Base-by-base conservation (phyloP, 345 rosid species). In the Boechera retrofracta region DNA sequence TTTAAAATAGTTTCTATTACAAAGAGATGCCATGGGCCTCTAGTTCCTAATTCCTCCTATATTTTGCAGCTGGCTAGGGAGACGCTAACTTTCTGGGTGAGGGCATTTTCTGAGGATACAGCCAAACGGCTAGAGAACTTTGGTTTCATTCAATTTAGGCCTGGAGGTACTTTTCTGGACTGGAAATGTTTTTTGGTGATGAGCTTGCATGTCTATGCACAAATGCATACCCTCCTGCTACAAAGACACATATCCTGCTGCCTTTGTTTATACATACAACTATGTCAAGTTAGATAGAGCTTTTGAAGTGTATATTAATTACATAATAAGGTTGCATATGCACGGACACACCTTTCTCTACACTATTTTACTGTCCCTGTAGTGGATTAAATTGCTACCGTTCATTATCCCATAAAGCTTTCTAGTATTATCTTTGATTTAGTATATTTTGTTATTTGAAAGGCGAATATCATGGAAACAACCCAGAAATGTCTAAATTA, bases 401-500 rank as follows among this genome's bases (percentile, higher is more conserved):
- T 32, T 31, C 16, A 10, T 44, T 60, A 44, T 33, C 58, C 58
- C 53, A 68, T 57, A 51, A 67, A 69, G 49, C 57, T 62, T 74
- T 66, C 58, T 28, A 36, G 32, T 38, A 45, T 31, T 36, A 59
- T 31, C 21, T 71, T 64, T 69, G 36, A 70, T 69, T 31, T 55
- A 42, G 36, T 73, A 13, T 32, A 5, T 29, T 64, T 52, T 38
- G 29, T 63, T 31, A 15, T 35, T 62, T 44, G 76, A 67, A 72
- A 94, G 99, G 99, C 29, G 99, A 95, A 79, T 92, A 95, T 82
- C 99, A 95, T 85, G 99, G 94, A 75, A 95, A 95, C 87, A 95
- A 95, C 83, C 98, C 99, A 47, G 98, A 95, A 84, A 95, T 95
- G 99, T 92, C 97, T 62, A 95, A 95, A 67, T 83, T 95, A 84